Evolutionary conservation across 1,284 basidiomycete genomes (phyloP).

Genomic region (Malassezia psittaci): DNA sequence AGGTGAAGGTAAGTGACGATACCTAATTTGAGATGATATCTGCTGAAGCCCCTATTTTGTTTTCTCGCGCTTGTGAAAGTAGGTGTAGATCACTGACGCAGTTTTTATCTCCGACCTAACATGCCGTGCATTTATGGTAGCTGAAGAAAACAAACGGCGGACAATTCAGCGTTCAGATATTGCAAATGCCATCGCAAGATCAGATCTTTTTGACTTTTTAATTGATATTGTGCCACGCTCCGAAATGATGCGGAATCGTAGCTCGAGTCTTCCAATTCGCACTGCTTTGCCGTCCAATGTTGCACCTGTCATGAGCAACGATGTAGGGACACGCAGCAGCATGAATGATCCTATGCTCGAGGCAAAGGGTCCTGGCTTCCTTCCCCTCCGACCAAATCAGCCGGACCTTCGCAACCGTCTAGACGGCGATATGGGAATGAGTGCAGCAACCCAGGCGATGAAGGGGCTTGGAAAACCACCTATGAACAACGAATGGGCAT

Average conservation of each 20-base stretch:
- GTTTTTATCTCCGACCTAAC: constrained; percentile 48
- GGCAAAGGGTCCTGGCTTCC: background rate
- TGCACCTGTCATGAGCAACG: background rate
- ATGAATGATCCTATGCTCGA: constrained; percentile 7
- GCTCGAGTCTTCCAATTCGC: constrained; percentile 14
- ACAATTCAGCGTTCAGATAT: constrained; percentile 45
- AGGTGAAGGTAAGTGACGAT: constrained; percentile 28
- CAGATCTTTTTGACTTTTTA: constrained; percentile 46
- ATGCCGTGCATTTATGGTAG: constrained; percentile 42
- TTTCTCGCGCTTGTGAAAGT: constrained; percentile 47
- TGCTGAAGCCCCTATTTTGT: constrained; percentile 44
- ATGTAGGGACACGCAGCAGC: background rate
- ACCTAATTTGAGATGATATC: constrained; percentile 36
- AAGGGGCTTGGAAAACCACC: constrained; percentile 13
- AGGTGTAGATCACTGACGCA: constrained; percentile 9
- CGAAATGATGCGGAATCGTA: constrained; percentile 25
- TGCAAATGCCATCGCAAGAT: constrained; percentile 36
- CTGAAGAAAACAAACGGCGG: constrained; percentile 41
- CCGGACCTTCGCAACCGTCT: constrained; percentile 9
- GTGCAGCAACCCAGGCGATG: background rate
- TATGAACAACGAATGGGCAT: constrained; percentile 10
- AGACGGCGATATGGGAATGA: constrained; percentile 3
- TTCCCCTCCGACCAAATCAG: constrained; percentile 11
- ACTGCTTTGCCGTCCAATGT: constrained; percentile 3
- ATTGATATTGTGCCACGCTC: constrained; percentile 44